Conservation (phyloP, 179 eudicot genomes). For the Corrigiola litoralis region DNA sequence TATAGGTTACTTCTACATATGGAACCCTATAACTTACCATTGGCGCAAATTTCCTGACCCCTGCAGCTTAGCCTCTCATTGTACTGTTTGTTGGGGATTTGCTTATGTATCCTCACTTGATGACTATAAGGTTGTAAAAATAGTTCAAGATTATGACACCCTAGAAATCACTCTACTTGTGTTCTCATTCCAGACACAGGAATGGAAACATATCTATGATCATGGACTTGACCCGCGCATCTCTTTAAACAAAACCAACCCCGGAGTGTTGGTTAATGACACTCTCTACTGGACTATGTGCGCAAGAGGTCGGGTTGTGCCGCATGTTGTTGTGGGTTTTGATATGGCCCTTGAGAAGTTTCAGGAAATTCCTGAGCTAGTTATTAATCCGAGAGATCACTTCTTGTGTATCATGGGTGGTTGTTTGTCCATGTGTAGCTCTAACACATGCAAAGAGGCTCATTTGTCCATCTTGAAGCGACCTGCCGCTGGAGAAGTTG, state of each 20-base stretch:
- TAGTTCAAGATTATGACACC: conserved; percentile 18
- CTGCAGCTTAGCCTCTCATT: background rate
- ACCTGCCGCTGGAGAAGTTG: conserved; percentile 19
- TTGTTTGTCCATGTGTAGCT: conserved; percentile 17
- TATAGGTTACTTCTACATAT: conserved; percentile 17
- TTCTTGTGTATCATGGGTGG: conserved; percentile 30
- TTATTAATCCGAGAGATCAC: conserved; percentile 5
- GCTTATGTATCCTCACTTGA: conserved; percentile 15
- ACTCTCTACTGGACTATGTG: conserved; percentile 24
- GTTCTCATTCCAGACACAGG: conserved; percentile 17
- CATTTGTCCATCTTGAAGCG: conserved; percentile 21
- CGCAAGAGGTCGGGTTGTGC: background rate
- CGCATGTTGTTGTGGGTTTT: conserved; percentile 17
- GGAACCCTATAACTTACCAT: conserved; percentile 25
- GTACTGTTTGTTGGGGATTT: conserved; percentile 24
- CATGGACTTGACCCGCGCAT: conserved; percentile 22
- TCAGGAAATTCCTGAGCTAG: conserved; percentile 6
- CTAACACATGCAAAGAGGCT: conserved; percentile 8
- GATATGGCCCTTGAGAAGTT: conserved; percentile 21
- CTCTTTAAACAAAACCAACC: conserved; percentile 8
- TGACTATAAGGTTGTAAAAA: conserved; percentile 29
- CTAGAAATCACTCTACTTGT: conserved; percentile 2
- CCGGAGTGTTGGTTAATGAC: conserved; percentile 23
- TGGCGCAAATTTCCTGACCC: conserved; percentile 14
- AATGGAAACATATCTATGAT: conserved; percentile 17